Conservation (phyloP, 2,329 filamentous ascomycete genomes). For the Fusarium duplospermum region DNA sequence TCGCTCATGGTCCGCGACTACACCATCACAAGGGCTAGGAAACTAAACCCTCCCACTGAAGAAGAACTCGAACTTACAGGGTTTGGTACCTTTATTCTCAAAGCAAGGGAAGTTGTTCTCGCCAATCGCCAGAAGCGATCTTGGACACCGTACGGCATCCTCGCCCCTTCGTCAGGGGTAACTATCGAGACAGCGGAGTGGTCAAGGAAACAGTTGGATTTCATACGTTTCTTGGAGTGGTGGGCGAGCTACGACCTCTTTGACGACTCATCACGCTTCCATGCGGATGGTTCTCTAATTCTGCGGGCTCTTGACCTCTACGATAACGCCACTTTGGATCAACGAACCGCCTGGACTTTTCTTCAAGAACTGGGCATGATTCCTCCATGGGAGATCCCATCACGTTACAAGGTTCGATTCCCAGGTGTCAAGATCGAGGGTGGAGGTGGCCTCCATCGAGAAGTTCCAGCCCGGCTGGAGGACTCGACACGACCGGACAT, state of each 20-base stretch:
- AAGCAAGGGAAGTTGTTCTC: conserved; percentile 63
- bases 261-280: conserved; percentile 61
- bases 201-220: conserved; percentile 53
- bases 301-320: conserved; percentile 73
- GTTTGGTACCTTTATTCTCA: conserved; percentile 60
- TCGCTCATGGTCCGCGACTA: conserved; percentile 49
- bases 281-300: conserved; percentile 72
- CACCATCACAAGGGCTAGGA: conserved; percentile 37
- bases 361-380: conserved; percentile 81
- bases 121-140: conserved; percentile 60
- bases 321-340: conserved; percentile 53
- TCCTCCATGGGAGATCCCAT: conserved; percentile 75
- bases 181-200: conserved; percentile 41
- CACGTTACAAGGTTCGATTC: conserved; percentile 70
- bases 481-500: conserved; percentile 56
- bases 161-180: conserved; percentile 44
- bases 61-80: conserved; percentile 31
- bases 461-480: conserved; percentile 46
- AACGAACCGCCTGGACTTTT: conserved; percentile 69
- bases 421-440: conserved; percentile 59
- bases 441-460: conserved; percentile 55
- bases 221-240: conserved; percentile 76
- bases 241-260: conserved; percentile 73
- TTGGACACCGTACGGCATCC: conserved; percentile 63
- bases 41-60: conserved; percentile 20